A percentile compares a stretch with the other conserved stretches of the same genome.
Conservation (phyloP, 1,284 basidiomycete species). For the Peniophora sp. region DNA sequence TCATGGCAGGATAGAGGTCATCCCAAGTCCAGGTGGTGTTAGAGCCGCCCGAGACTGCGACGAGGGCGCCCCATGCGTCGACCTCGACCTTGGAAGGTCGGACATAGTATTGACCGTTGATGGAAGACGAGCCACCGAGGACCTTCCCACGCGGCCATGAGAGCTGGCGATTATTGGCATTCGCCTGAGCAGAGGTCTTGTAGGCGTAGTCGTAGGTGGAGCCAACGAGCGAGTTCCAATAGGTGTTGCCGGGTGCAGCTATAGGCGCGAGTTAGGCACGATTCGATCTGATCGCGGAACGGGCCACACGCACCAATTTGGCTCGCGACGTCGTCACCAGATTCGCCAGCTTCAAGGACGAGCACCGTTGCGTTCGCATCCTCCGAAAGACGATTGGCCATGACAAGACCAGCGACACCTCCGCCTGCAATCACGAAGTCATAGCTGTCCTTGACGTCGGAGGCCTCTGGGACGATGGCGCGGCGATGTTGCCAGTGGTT, state of each 20-base stretch:
- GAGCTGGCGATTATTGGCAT: constrained; percentile 27
- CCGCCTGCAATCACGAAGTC: constrained; percentile 8
- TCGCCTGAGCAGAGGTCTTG: constrained; percentile 42
- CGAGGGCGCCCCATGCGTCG: constrained; percentile 44
- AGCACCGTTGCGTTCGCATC: constrained; percentile 23
- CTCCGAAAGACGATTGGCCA: constrained; percentile 19
- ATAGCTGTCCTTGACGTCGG: constrained; percentile 1
- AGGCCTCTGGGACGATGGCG: background rate
- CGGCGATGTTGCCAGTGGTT: constrained; percentile 1
- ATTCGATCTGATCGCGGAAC: background rate
- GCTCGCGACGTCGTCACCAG: constrained; percentile 39
- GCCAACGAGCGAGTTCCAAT: constrained; percentile 39
- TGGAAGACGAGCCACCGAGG: constrained; percentile 62
- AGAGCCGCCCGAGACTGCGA: constrained; percentile 24
- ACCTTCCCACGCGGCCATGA: constrained; percentile 61
- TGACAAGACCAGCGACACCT: constrained; percentile 11
- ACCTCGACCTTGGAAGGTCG: constrained; percentile 46
- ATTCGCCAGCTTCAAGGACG: constrained; percentile 36
- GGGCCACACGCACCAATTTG: constrained; percentile 25
- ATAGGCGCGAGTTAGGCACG: constrained; percentile 5
- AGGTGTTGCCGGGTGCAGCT: constrained; percentile 45
- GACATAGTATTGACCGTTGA: constrained; percentile 67
- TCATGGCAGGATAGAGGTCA: constrained; percentile 40
- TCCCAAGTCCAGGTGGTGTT: constrained; percentile 49
- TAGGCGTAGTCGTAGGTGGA: constrained; percentile 60